phyloP scores from a whole-genome alignment of 2,329 filamentous ascomycete genomes.

The Aspergillus pseudonomiae region DNA sequence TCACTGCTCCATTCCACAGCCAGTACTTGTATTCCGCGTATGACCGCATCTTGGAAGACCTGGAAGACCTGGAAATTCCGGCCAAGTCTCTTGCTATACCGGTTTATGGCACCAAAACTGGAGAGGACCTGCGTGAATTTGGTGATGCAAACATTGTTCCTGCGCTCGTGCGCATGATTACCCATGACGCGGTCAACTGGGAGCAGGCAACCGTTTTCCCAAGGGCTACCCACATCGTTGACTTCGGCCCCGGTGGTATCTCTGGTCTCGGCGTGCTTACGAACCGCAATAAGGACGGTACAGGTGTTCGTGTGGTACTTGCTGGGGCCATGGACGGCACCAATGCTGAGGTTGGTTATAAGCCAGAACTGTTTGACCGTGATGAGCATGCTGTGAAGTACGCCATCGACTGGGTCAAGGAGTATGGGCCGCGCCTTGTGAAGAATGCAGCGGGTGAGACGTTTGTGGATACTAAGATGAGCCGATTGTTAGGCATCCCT shows the following conservation, averaged over 20 bases:
- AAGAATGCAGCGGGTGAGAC: constrained; percentile 87
- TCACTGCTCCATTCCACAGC: constrained; percentile 98
- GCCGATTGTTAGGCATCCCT: constrained; percentile 77
- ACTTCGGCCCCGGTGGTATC: constrained; percentile 95
- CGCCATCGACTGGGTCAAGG: constrained; percentile 96
- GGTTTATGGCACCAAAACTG: constrained; percentile 87
- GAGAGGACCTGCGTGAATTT: constrained; percentile 75
- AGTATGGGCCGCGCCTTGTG: constrained; percentile 88
- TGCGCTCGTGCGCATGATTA: constrained; percentile 86
- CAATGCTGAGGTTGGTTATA: constrained; percentile 90
- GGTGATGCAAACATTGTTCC: constrained; percentile 81
- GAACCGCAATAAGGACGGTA: constrained; percentile 98
- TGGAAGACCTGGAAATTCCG: constrained; percentile 79
- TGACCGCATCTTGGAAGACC: constrained; percentile 79
- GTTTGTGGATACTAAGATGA: constrained; percentile 97
- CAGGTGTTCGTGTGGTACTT: constrained; percentile 92
- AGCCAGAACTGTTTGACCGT: constrained; percentile 94
- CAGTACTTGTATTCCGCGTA: constrained; percentile 84
- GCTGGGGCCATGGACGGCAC: constrained; percentile 92
- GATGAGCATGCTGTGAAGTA: constrained; percentile 95
- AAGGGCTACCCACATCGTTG: constrained; percentile 87
- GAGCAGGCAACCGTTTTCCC: constrained; percentile 92
- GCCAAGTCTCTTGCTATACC: constrained; percentile 75
- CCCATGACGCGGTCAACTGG: constrained; percentile 92
- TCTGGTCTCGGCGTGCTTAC: constrained; percentile 94